Base-by-base conservation (phyloP, 768 basidiomycete species). In the Amyloporia xantha region DNA sequence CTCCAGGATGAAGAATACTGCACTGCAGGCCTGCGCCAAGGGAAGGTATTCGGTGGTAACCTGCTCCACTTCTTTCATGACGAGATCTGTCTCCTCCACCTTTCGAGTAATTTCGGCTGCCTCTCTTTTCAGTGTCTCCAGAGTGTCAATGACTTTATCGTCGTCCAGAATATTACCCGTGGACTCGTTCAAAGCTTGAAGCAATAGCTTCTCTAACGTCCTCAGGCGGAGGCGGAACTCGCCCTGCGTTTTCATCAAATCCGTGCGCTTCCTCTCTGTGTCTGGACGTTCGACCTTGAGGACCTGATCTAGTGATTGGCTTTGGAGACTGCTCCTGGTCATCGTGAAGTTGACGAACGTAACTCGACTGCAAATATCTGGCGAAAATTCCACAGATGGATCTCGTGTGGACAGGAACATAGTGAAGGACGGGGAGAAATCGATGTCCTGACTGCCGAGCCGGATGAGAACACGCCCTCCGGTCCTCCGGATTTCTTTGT, bases 361-460 rank as follows among this genome's bases (percentile, higher is more conserved):
- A 23, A 95, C 91, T 52, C 96, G 82, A 73, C 92, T 95, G 74
- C 95, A 98, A 58, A 99, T 94, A 65, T 99, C 96, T 2, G 96
- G 93, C 11, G 95, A 90, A 69, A 99, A 97, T 59, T 97, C 93
- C 53, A 96, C 87, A 0, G 95, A 95, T 2, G 96, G 94, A 65
- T 99, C 94, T 19, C 96, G 75, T 10, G 96, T 99, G 1, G 95
- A 91, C 38, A 99, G 76, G 81, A 99, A 99, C 91, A 99, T 94
- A 4, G 91, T 96, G 75, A 99, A 99, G n/a, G 96, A 85, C 5
- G 96, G 96, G 0, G 96, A 99, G 66, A 98, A 97, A 65, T 99
- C 96, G 65, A 99, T 97, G 57, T 99, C 96, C 70, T 99, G 96
- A 62, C 78, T 97, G 3, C 96, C 95, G 19, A 98, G 74, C 30